These are phyloP conservation scores for Zanthoxylum bungeanum DNA, from an alignment of 345 rosid genomes.

Conservation along the genomic window DNA sequence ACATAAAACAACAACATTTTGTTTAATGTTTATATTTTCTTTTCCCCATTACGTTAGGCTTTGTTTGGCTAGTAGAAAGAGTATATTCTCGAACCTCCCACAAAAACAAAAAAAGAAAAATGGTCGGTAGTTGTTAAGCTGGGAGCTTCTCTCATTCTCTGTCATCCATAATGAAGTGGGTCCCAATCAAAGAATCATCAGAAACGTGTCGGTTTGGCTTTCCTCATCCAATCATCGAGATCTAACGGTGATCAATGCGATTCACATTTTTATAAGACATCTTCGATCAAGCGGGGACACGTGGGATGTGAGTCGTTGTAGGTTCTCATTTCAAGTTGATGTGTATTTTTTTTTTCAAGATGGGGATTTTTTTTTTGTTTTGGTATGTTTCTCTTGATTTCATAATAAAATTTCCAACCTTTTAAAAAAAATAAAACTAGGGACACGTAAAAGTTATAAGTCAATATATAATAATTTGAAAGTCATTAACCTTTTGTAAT, in stretches of 20 bases:
- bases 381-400: too few species aligned
- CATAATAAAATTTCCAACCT: too few species aligned
- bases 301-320: too few species aligned
- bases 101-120: not conserved
- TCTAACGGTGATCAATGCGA: constrained; percentile 1
- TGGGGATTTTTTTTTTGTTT: too few species aligned
- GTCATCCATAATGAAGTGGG: constrained; percentile 20
- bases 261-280: not conserved
- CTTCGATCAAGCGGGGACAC: too few species aligned
- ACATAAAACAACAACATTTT: too few species aligned
- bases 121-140: constrained; percentile 8
- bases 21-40: too few species aligned
- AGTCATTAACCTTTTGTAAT: constrained; percentile 7
- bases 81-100: constrained; percentile 9
- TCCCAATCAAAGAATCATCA: not conserved
- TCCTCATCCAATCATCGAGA: not conserved
- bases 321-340: too few species aligned
- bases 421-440: too few species aligned
- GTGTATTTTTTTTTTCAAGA: too few species aligned
- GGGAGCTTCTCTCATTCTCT: constrained; percentile 12
- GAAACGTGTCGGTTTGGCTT: constrained; percentile 6
- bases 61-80: not conserved
- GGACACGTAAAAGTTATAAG: not conserved
- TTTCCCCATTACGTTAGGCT: too few species aligned
- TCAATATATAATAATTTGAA: not conserved